These are phyloP conservation scores for Ganoderma lucidum DNA, from an alignment of 1,284 basidiomycete genomes.

Conservation along the genomic window DNA sequence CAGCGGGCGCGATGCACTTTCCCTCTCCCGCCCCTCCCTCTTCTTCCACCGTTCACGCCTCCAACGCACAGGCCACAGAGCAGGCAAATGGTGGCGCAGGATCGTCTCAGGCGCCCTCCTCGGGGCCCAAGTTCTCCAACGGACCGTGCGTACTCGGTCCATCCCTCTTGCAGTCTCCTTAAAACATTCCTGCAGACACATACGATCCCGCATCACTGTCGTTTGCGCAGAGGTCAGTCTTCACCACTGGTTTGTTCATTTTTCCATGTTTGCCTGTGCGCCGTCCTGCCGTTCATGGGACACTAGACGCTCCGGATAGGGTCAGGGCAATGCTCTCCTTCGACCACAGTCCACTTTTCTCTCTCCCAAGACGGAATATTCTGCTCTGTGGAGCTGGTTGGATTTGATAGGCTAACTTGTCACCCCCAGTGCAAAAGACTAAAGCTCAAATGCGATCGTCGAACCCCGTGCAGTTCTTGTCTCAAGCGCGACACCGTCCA, in stretches of 20 bases:
- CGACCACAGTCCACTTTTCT: background rate
- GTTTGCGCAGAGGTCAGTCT: conserved; percentile 78
- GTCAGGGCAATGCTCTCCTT: background rate
- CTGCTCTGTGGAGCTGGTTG: background rate
- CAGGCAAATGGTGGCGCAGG: background rate
- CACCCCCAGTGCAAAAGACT: conserved; percentile 76
- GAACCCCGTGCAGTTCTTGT: conserved; percentile 77
- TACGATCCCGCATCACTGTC: conserved; percentile 81
- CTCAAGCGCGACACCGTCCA: conserved; percentile 77
- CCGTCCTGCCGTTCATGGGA: background rate
- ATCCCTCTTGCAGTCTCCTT: conserved; percentile 15
- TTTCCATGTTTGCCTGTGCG: background rate
- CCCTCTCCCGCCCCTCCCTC: conserved; percentile 11
- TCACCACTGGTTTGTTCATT: conserved; percentile 19
- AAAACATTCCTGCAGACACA: conserved; percentile 55
- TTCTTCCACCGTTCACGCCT: conserved; percentile 25
- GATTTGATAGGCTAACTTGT: conserved; percentile 11
- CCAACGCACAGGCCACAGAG: conserved; percentile 21
- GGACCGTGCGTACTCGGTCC: conserved; percentile 40
- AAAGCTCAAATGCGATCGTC: conserved; percentile 82
- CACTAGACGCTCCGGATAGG: background rate
- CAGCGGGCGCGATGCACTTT: conserved; percentile 20
- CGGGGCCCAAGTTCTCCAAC: conserved; percentile 37
- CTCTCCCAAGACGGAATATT: background rate
- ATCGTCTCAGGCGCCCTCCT: conserved; percentile 6